Conservation (phyloP, 306 rosid species). For the Pyrus betulifolia region DNA sequence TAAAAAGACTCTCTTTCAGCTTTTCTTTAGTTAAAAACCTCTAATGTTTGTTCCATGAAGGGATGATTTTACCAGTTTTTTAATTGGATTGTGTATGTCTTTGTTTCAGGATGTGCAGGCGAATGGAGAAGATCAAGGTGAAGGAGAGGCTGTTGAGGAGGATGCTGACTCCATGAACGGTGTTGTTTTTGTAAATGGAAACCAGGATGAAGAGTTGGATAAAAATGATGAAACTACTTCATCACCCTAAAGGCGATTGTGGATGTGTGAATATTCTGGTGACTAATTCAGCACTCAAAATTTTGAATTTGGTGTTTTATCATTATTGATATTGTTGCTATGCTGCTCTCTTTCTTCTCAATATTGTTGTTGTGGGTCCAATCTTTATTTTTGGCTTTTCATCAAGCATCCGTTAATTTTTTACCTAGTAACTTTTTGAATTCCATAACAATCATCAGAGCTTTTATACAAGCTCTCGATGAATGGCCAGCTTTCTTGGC, state of each 20-base stretch:
- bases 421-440: neutral
- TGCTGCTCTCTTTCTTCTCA: neutral
- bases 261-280: constrained; percentile 27
- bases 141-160: constrained; percentile 29
- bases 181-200: constrained; percentile 28
- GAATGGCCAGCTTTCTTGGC: neutral
- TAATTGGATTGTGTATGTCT: neutral
- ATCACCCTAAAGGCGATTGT: constrained; percentile 22
- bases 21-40: neutral
- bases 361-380: neutral
- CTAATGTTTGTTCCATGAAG: neutral
- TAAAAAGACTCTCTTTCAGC: neutral
- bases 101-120: constrained; percentile 20
- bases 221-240: constrained; percentile 20
- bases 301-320: neutral
- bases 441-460: neutral
- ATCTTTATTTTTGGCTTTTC: neutral
- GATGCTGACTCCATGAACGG: constrained; percentile 36
- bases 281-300: constrained; percentile 13
- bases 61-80: neutral
- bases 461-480: neutral
- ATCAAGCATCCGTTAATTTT: neutral
- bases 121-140: constrained; percentile 22
- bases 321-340: neutral
- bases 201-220: constrained; percentile 34